A percentile compares a stretch with the other conserved stretches of the same genome.
Conservation (phyloP, 2,329 filamentous ascomycete species). For the Colletotrichum nymphaeae region DNA sequence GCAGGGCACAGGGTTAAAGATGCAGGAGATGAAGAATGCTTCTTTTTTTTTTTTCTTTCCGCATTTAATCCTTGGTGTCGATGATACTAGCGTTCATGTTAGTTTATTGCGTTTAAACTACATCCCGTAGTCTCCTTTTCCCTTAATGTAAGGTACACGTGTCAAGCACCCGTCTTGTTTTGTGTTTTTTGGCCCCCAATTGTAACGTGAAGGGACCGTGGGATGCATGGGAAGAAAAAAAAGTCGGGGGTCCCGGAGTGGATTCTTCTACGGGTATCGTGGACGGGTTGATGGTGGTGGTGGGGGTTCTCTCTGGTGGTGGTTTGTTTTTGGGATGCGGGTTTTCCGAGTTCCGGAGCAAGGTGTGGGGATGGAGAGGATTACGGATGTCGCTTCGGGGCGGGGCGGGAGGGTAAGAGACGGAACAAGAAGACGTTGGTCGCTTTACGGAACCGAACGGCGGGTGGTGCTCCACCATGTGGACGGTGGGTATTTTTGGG, state of each 20-base stretch:
- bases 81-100: conserved; percentile 12
- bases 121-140: background rate
- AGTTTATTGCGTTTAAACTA: conserved; percentile 1
- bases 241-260: background rate
- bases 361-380: background rate
- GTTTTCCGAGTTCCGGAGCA: conserved; percentile 1
- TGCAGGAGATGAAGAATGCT: background rate
- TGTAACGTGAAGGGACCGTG: background rate
- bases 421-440: background rate
- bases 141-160: background rate
- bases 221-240: background rate
- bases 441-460: background rate
- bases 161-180: background rate
- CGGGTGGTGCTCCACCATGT: background rate
- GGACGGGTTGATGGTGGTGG: background rate
- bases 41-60: background rate
- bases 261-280: background rate
- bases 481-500: background rate
- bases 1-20: background rate
- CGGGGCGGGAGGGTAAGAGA: background rate
- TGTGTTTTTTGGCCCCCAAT: conserved; percentile 9
- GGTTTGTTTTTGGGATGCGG: background rate
- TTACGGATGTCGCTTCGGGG: background rate
- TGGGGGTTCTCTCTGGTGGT: background rate
- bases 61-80: conserved; percentile 14